phyloP scores from a whole-genome alignment of 306 rosid genomes.

The Urtica urens region DNA sequence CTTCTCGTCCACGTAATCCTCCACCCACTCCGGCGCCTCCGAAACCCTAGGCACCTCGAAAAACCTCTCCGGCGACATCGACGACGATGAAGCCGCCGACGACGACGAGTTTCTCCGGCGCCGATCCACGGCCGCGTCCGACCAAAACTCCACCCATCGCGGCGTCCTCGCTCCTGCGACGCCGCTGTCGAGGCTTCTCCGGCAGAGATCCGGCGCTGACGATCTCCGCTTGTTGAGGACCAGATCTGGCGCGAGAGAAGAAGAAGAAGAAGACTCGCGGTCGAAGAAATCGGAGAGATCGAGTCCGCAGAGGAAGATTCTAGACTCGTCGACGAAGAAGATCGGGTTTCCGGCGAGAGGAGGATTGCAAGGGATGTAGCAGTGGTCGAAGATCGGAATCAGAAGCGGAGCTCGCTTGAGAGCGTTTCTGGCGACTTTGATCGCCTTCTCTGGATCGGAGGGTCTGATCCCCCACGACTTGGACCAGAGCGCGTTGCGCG shows the following conservation, averaged over 20 bases:
- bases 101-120: slow-evolving; percentile 50
- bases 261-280: slow-evolving; percentile 52
- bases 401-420: slow-evolving; percentile 85
- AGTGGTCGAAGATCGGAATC: slow-evolving; percentile 88
- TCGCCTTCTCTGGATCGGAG: slow-evolving; percentile 70
- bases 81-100: not conserved
- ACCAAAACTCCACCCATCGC: slow-evolving; percentile 98
- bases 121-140: slow-evolving; percentile 73
- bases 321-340: slow-evolving; percentile 83
- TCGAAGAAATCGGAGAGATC: slow-evolving; percentile 94
- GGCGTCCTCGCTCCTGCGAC: slow-evolving; percentile 61
- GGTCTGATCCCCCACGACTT: slow-evolving; percentile 84
- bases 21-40: slow-evolving; percentile 58
- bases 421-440: slow-evolving; percentile 64
- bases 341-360: slow-evolving; percentile 82
- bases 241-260: slow-evolving; percentile 25
- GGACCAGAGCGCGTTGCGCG: slow-evolving; percentile 76
- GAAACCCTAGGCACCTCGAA: slow-evolving; percentile 33
- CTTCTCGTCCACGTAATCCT: slow-evolving; percentile 56
- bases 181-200: slow-evolving; percentile 65
- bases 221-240: slow-evolving; percentile 54
- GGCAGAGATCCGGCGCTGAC: slow-evolving; percentile 24
- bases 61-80: slow-evolving; percentile 66
- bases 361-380: slow-evolving; percentile 96
- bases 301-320: slow-evolving; percentile 79